Evolutionary conservation across 1,284 basidiomycete genomes (phyloP).

Genomic region (Spongiforma sp.): DNA sequence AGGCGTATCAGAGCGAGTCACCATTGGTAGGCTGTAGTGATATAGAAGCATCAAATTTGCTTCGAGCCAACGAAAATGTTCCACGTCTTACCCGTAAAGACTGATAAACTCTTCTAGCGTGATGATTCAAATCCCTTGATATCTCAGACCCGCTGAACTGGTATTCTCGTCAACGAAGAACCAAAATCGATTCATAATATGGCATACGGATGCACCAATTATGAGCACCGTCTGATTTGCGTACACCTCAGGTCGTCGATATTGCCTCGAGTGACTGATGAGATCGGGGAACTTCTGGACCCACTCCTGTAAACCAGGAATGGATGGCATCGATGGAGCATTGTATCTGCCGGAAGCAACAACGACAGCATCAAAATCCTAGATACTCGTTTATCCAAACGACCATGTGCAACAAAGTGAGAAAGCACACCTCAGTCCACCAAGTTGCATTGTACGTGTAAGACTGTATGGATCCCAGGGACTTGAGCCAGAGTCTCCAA

Average conservation of each 20-base stretch:
- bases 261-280: conserved; percentile 50
- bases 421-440: conserved; percentile 24
- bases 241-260: conserved; percentile 47
- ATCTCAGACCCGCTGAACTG: conserved; percentile 19
- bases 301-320: conserved; percentile 36
- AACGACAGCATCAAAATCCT: conserved; percentile 25
- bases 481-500: conserved; percentile 46
- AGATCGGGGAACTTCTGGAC: conserved; percentile 39
- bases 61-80: neutral
- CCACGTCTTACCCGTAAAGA: conserved; percentile 19
- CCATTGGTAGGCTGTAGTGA: conserved; percentile 8
- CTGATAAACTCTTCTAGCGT: conserved; percentile 14
- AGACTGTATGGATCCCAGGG: conserved; percentile 30
- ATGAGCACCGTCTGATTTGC: conserved; percentile 49
- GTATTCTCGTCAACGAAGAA: neutral
- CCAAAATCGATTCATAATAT: accelerated
- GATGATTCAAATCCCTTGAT: conserved; percentile 21
- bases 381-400: neutral
- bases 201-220: conserved; percentile 44
- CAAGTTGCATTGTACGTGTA: conserved; percentile 37
- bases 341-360: conserved; percentile 18
- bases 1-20: too few relatives aligned
- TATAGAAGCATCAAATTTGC: neutral
- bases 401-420: neutral
- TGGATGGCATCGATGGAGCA: conserved; percentile 22